Evolutionary conservation across 2,329 filamentous ascomycete genomes (phyloP), one percentile per base, ranked within the genome.

Genomic region (Fusarium chuoi): DNA sequence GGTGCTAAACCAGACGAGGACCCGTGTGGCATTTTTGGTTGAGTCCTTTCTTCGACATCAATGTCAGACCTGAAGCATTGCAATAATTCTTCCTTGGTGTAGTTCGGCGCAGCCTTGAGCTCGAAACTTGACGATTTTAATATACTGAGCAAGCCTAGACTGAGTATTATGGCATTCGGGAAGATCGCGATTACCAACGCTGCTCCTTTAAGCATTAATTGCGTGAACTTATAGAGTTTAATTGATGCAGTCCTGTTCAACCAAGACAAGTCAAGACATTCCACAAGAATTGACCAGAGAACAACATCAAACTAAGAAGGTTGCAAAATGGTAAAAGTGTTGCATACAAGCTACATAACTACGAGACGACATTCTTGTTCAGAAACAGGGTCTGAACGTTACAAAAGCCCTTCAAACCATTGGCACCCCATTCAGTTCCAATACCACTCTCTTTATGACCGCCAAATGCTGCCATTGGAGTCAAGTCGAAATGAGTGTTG

Each of bases 401-500:
- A 12, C 64, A 77, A 52, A 80, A 85, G 7, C 68, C 77, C 68
- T 80, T 80, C 26, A 85, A 60, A 5, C 85, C 84, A 54, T 75
- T 76, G 18, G 81, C 41, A 1, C 84, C 84, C 78, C 82, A 84
- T 63, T 86, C 84, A 22, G 77, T 75, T 0, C 85, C 85, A 36
- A 85, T 79, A 1, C 85, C 85, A 54, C 84, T 85, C 48, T 82
- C 75, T 77, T 86, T 86, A 51, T 85, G 83, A 6, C 84, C 85
- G 1, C 84, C 84, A 62, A 85, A 86, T 0, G 84, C 81, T 11
- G 74, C 81, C 17, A 74, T 59, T 0, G 80, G 80, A 6, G 77
- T 69, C 3, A 79, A 69, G 76, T 90, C 89, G 72, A 89, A 82
- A 71, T 86, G 89, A 7, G 58, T 83, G 77, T 92, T 91, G 72